Evolutionary conservation across 345 rosid genomes (phyloP).

Genomic region (Capsella bursapastoris): DNA sequence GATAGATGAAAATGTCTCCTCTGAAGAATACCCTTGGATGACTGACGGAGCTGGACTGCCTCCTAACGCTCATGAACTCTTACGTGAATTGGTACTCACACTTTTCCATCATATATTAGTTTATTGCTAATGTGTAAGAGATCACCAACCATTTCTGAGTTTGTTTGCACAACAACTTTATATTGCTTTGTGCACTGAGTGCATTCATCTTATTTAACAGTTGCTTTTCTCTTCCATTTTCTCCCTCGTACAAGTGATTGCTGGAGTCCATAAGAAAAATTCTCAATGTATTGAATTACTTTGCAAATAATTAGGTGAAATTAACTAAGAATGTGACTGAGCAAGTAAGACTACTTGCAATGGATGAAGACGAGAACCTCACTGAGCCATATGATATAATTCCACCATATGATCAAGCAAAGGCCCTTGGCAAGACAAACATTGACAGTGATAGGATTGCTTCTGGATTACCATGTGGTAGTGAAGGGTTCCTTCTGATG

Average conservation of each 20-base stretch:
- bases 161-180: not conserved
- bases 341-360: conserved; percentile 92
- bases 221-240: not conserved
- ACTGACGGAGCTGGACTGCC: conserved; percentile 98
- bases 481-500: conserved; percentile 99
- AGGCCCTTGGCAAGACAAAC: conserved; percentile 96
- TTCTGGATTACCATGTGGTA: conserved; percentile 99
- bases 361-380: conserved; percentile 92
- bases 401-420: conserved; percentile 98
- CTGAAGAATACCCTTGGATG: conserved; percentile 90
- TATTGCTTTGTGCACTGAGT: not conserved
- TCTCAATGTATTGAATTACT: conserved; percentile 14
- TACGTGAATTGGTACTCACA: conserved; percentile 70
- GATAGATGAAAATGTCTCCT: conserved; percentile 48
- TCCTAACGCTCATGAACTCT: conserved; percentile 80
- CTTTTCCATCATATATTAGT: conserved; percentile 12
- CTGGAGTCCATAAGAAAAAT: not conserved
- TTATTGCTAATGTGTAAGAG: conserved; percentile 17
- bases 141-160: conserved; percentile 13
- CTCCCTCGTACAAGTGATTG: not conserved
- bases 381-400: conserved; percentile 82
- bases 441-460: conserved; percentile 97
- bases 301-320: conserved; percentile 58
- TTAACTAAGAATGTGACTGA: conserved; percentile 93
- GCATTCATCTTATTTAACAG: not conserved